Conservation (phyloP, 2,329 filamentous ascomycete species). For the Zopfia rhizophila region DNA sequence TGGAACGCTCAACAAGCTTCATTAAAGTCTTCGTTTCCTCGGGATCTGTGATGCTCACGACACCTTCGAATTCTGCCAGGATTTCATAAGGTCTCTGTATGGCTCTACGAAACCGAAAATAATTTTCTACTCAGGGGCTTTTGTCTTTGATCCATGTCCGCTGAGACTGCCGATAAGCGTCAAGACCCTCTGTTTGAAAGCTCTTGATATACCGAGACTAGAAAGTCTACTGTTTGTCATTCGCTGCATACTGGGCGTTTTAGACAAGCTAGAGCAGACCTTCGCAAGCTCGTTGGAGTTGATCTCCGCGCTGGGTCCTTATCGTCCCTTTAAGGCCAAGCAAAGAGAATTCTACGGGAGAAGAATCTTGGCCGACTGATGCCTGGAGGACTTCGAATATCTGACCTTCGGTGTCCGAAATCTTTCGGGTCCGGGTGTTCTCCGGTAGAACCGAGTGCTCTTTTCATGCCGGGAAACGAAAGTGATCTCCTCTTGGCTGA, state of each 20-base stretch:
- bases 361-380: conserved; percentile 72
- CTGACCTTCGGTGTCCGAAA: background rate
- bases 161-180: conserved; percentile 83
- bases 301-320: conserved; percentile 78
- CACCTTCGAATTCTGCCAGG: conserved; percentile 86
- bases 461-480: conserved; percentile 10
- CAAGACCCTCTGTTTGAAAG: conserved; percentile 77
- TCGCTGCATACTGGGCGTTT: conserved; percentile 75
- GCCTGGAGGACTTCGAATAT: conserved; percentile 23
- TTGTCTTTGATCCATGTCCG: conserved; percentile 86
- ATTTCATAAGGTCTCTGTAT: conserved; percentile 83
- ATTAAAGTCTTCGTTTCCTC: conserved; percentile 14
- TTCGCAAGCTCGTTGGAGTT: conserved; percentile 77
- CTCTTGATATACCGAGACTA: conserved; percentile 78
- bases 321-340: conserved; percentile 70
- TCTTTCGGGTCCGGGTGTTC: conserved; percentile 27
- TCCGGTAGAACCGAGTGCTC: conserved; percentile 18
- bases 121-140: conserved; percentile 79
- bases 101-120: conserved; percentile 89
- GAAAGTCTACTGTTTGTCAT: conserved; percentile 80
- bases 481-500: conserved; percentile 21
- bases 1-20: conserved; percentile 27
- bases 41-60: conserved; percentile 68
- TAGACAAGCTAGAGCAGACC: conserved; percentile 60
- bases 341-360: conserved; percentile 67